Evolutionary conservation across 306 rosid species (phyloP), one percentile per base, ranked within the genome.

Genomic region (Citrullus colocynthis): DNA sequence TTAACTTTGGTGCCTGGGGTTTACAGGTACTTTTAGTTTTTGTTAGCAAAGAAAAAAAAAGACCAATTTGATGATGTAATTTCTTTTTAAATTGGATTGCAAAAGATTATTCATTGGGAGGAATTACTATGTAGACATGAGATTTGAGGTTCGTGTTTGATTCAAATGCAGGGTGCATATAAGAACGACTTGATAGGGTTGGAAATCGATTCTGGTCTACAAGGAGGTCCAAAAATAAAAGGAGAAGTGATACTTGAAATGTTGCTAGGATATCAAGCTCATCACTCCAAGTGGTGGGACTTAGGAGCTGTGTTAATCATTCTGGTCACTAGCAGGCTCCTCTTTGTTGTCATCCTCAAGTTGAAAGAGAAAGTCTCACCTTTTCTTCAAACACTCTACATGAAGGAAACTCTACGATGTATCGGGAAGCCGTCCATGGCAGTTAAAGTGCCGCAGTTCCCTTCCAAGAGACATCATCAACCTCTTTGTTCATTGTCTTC

Each of bases 271-370:
- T 73, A 90, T 81, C 65, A 75, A 66, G 83, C 80, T 80, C 87
- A 87, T 28, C 80, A 86, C 72, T 91, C 96, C 13, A 90, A 94
- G 80, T 94, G 98, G 98, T 90, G 91, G 98, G 98, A 94, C 83
- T 76, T 91, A 11, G 95, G 86, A 41, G 95, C 90, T 34, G 87
- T 94, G 28, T 54, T 77, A 17, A 13, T 71, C 81, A 72, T 90
- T 81, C 89, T 89, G 75, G 39, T 90, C 20, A 37, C 83, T 49
- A 86, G 75, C n/a, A 90, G 92, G 85, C 44, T 94, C 52, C 58
- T 88, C 84, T 92, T 91, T 85, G 86, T 91, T 76, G 71, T 85
- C 75, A 78, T 90, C 65, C 93, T 94, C 64, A 90, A 90, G 85
- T 81, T 90, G 28, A 88, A 82, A 85, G 98, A 91, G 87, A 86